Conservation (phyloP, 2,329 filamentous ascomycete species). For the Clonostachys chloroleuca region DNA sequence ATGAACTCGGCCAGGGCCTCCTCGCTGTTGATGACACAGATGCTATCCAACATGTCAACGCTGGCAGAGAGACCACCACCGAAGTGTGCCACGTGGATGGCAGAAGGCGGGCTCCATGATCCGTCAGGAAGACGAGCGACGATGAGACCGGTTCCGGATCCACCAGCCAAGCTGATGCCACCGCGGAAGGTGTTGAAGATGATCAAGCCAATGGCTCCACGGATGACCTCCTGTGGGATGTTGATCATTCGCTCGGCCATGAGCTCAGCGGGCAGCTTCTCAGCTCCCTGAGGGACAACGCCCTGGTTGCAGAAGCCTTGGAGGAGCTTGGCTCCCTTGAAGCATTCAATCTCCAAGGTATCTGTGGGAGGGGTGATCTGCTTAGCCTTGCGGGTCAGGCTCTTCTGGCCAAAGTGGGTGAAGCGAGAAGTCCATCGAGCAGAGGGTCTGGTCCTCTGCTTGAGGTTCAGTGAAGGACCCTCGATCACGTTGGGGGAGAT, state of each 20-base stretch:
- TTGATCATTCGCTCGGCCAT: conserved; percentile 39
- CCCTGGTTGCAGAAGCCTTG: conserved; percentile 79
- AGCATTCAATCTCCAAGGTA: conserved; percentile 81
- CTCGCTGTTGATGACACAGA: conserved; percentile 78
- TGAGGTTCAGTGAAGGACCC: too few relatives aligned
- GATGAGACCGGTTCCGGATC: conserved; percentile 62
- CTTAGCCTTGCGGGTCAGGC: conserved; percentile 77
- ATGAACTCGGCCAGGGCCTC: conserved; percentile 76
- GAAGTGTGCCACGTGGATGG: conserved; percentile 76
- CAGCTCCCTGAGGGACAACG: conserved; percentile 33
- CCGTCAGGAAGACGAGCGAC: conserved; percentile 59
- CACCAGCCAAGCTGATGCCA: conserved; percentile 61
- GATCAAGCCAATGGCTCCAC: conserved; percentile 62
- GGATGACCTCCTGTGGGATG: conserved; percentile 55
- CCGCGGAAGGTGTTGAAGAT: conserved; percentile 70
- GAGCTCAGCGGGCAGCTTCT: too few relatives aligned
- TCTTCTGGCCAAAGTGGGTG: conserved; percentile 32
- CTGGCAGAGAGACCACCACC: conserved; percentile 78
- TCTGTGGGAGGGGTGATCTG: conserved; percentile 82
- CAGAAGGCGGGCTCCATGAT: conserved; percentile 75
- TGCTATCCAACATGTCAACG: conserved; percentile 85
- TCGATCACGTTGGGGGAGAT: neutral
- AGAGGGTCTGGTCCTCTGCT: neutral
- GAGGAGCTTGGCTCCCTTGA: conserved; percentile 84
- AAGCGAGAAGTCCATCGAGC: conserved; percentile 19